Evolutionary conservation across 2,329 filamentous ascomycete genomes (phyloP).

Genomic region (Scytalidium lignicola): DNA sequence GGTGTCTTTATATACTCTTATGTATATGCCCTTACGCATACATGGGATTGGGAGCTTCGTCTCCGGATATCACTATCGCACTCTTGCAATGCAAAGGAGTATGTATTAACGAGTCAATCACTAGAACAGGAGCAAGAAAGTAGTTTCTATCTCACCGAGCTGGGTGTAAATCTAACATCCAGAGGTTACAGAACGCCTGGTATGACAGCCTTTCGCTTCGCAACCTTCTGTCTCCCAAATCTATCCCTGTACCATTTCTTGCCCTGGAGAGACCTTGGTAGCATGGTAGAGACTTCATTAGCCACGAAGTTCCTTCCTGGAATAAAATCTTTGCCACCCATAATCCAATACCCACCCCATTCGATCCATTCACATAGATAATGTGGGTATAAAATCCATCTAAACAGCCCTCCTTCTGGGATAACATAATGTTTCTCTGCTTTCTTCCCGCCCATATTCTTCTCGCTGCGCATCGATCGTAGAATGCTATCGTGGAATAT

Average conservation of each 20-base stretch:
- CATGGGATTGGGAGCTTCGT: too few species aligned
- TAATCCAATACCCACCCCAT: slow-evolving; percentile 85
- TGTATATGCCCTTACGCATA: too few species aligned
- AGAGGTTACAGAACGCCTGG: slow-evolving; percentile 34
- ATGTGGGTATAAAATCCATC: slow-evolving; percentile 80
- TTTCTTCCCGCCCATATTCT: slow-evolving; percentile 31
- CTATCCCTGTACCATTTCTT: slow-evolving; percentile 80
- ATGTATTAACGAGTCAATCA: too few species aligned
- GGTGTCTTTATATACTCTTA: too few species aligned
- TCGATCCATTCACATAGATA: slow-evolving; percentile 97
- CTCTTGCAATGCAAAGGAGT: too few species aligned
- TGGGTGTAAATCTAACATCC: not conserved
- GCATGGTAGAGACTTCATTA: slow-evolving; percentile 86
- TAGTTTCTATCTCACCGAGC: not conserved
- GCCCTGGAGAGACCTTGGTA: slow-evolving; percentile 77
- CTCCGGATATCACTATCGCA: too few species aligned
- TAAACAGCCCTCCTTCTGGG: slow-evolving; percentile 77
- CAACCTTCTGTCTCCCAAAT: slow-evolving; percentile 81
- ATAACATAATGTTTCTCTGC: slow-evolving; percentile 84
- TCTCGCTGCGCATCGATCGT: slow-evolving; percentile 74
- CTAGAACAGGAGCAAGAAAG: not conserved
- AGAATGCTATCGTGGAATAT: slow-evolving; percentile 88
- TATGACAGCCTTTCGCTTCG: slow-evolving; percentile 67
- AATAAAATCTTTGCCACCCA: slow-evolving; percentile 59
- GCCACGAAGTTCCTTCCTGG: slow-evolving; percentile 78